Conservation (phyloP, 1,284 basidiomycete genomes). For the Puccinia novopanici region DNA sequence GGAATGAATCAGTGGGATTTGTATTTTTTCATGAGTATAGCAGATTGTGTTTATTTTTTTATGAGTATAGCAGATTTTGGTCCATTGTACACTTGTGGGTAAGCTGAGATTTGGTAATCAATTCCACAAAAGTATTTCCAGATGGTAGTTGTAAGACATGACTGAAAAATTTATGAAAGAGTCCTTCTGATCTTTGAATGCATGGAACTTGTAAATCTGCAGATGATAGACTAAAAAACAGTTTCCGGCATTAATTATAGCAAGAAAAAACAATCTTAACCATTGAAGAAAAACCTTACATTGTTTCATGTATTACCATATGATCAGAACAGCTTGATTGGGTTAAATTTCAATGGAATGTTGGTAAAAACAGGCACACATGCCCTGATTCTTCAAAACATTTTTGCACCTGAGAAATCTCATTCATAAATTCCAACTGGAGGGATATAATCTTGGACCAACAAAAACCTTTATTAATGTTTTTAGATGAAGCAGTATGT, state of each 20-base stretch:
- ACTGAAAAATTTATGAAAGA: no score
- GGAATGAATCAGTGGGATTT: conserved; percentile 17
- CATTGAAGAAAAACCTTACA: not conserved
- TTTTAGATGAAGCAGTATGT: no score
- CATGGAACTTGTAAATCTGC: no score
- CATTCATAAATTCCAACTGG: conserved; percentile 29
- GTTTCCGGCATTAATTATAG: no score
- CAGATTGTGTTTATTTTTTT: no score
- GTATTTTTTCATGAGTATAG: conserved; percentile 5
- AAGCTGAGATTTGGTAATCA: conserved; percentile 1
- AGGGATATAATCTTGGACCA: conserved; percentile 9
- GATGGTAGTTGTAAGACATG: no score
- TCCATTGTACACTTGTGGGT: conserved; percentile 20
- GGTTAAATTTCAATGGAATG: conserved; percentile 31
- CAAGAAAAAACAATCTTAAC: no score
- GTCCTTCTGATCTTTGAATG: no score
- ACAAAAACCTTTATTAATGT: no score
- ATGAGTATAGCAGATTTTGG: no score
- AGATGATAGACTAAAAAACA: no score
- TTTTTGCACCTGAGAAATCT: not conserved
- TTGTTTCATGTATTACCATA: conserved; percentile 25
- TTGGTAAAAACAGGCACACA: conserved; percentile 20
- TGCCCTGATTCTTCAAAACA: conserved; percentile 12
- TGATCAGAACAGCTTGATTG: conserved; percentile 34
- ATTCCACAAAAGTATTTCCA: not conserved